A percentile compares a stretch with the other conserved stretches of the same genome.
phyloP scores from a whole-genome alignment of 2,329 filamentous ascomycete species.

The Hirsutella rhossiliensis region DNA sequence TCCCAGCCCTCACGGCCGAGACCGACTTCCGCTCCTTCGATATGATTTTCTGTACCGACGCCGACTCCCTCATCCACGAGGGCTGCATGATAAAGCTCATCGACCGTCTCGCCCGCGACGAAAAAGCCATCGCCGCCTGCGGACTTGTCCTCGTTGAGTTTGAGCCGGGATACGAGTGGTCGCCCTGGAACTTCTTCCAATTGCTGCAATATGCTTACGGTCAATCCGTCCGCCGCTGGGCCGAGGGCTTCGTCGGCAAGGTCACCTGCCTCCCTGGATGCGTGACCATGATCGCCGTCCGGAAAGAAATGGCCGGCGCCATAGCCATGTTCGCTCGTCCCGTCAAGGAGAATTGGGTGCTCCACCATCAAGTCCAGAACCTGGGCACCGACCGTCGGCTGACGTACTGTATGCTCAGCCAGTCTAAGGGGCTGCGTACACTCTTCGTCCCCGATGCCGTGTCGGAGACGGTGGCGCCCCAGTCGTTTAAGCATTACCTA shows the following conservation, averaged over 20 bases:
- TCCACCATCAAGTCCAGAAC: not conserved
- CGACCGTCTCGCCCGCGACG: not conserved
- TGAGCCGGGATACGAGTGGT: not conserved
- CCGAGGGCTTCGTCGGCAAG: not conserved
- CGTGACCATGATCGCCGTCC: not conserved
- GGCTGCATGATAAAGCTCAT: constrained; percentile 1
- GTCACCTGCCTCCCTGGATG: not conserved
- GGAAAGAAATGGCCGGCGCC: not conserved
- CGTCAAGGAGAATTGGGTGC: not conserved
- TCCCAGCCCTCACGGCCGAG: not conserved
- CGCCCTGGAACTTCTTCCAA: not conserved
- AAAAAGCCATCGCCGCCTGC: not conserved
- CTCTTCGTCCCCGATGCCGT: not conserved
- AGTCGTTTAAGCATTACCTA: not conserved
- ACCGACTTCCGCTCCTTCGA: not conserved
- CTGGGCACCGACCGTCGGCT: not conserved
- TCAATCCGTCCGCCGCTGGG: not conserved
- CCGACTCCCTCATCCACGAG: not conserved
- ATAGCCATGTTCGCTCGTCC: not conserved
- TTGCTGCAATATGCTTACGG: not conserved
- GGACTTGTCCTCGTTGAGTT: not conserved
- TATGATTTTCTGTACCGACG: constrained; percentile 1
- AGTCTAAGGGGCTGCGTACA: not conserved
- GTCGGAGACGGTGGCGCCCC: not conserved
- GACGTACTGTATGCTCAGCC: constrained; percentile 1